Evolutionary conservation across 2,329 filamentous ascomycete species (phyloP).

Genomic region (Cordyceps farinosa): DNA sequence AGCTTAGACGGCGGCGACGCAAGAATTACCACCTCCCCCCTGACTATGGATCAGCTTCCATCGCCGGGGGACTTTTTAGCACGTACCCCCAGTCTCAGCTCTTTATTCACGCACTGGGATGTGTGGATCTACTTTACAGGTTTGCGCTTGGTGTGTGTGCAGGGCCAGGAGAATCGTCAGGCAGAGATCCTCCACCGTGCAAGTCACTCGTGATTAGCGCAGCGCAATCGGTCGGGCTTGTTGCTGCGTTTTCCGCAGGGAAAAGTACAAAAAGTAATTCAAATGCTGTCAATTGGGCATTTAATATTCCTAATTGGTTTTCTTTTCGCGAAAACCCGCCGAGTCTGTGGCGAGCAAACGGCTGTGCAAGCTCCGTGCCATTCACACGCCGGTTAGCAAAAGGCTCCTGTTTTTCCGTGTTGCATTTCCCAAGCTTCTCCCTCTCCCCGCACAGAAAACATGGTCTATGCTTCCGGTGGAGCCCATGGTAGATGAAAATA

Average conservation of each 20-base stretch:
- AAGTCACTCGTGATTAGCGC: slow-evolving; percentile 17
- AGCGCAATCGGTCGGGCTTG: neutral
- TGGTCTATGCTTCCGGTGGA: slow-evolving; percentile 10
- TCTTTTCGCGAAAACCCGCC: slow-evolving; percentile 1
- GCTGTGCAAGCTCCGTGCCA: neutral
- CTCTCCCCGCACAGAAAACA: slow-evolving; percentile 4
- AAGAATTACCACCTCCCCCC: neutral
- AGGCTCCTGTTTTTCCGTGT: neutral
- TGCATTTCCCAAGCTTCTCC: neutral
- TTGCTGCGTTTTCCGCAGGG: neutral
- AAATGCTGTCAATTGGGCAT: neutral
- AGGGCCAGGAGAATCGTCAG: slow-evolving; percentile 10
- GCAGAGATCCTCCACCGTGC: slow-evolving; percentile 12
- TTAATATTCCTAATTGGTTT: neutral
- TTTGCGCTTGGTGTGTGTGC: neutral
- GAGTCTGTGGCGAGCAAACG: neutral
- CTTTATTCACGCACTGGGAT: slow-evolving; percentile 2
- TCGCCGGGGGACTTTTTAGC: neutral
- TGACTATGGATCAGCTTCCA: neutral
- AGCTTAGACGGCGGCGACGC: neutral
- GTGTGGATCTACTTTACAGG: neutral
- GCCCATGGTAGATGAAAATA: neutral
- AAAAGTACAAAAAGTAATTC: neutral
- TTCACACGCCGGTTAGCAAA: slow-evolving; percentile 13
- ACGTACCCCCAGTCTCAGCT: neutral